Base-by-base conservation (phyloP, 495 filamentous ascomycete genomes). In the Aspergillus sclerotiicarbonarius region DNA sequence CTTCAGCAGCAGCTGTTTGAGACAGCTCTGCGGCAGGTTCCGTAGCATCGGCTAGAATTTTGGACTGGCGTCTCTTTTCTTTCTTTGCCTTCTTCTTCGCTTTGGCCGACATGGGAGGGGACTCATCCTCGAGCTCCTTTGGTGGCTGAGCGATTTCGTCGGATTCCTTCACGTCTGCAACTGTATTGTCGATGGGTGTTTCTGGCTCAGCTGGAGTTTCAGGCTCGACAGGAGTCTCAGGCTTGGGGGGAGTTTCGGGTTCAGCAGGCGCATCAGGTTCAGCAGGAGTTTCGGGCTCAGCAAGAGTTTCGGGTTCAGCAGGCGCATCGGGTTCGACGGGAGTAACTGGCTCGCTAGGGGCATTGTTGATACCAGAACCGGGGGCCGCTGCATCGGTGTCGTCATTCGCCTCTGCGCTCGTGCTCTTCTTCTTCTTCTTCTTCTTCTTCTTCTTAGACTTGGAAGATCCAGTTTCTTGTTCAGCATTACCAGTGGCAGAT, bases 11-110 rank as follows among this genome's bases (percentile, higher is more conserved):
- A n/a, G 35, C n/a, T 4, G 62, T 47, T 50, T 52, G 31, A 41
- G 53, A 20, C 51, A 49, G 30, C 15, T 61, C 59, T 41, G 53
- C 46, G 35, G 56, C 55, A 25, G 21, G 37, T 47, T 52, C 35
- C 8, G 19, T 46, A 10, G 52, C 50, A 46, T 51, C 52, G 4
- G 72, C 66, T 49, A 58, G 52, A 29, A 49, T 62, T 43, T 70
- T 67, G 37, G 70, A 75, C 53, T 72, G 73, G 20, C 70, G 70
- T 56, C 76, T 78, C 59, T 80, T 80, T 25, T 76, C 73, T 57
- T 80, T 79, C 57, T 78, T 78, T 12, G 74, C 71, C 58, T 81
- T 76, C 39, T 70, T 74, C 41, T 75, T 78, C 44, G 73, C 70
- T 46, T 74, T 76, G 19, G 74, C 65, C 13, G 74, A 67, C 60